Evolutionary conservation across 2,329 filamentous ascomycete species (phyloP).

Genomic region (Rutstroemia sydowiana): DNA sequence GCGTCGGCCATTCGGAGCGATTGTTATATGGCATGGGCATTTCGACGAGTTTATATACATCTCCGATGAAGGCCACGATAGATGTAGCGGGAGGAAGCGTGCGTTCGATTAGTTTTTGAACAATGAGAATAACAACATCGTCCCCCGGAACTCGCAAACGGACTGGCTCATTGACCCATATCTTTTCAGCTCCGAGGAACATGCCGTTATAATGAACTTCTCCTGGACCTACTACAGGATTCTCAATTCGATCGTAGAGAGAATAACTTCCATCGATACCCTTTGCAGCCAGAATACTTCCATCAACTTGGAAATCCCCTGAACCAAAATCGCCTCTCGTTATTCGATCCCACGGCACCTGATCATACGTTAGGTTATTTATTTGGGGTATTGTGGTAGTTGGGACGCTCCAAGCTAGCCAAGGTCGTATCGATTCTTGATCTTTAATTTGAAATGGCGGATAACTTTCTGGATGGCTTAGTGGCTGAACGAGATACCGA

Average conservation of each 20-base stretch:
- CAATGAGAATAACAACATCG: conserved; percentile 40
- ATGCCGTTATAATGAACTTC: conserved; percentile 44
- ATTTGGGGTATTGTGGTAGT: conserved; percentile 39
- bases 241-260: conserved; percentile 40
- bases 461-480: conserved; percentile 38
- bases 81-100: conserved; percentile 23
- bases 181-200: conserved; percentile 51
- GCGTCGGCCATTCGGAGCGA: conserved; percentile 32
- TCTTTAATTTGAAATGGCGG: conserved; percentile 36
- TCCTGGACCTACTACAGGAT: conserved; percentile 30
- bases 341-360: conserved; percentile 43
- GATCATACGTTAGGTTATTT: conserved; percentile 37
- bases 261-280: conserved; percentile 48
- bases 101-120: conserved; percentile 32
- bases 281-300: conserved; percentile 49
- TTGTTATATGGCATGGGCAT: conserved; percentile 31
- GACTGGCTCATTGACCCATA: conserved; percentile 51
- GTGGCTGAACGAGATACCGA: conserved; percentile 41
- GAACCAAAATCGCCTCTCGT: conserved; percentile 33
- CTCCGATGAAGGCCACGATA: conserved; percentile 39
- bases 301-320: conserved; percentile 47
- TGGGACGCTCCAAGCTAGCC: conserved; percentile 51
- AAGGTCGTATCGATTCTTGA: conserved; percentile 42
- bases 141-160: conserved; percentile 39
- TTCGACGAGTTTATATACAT: conserved; percentile 43